Evolutionary conservation across 306 rosid species (phyloP).

Genomic region (Medicago lupulina): DNA sequence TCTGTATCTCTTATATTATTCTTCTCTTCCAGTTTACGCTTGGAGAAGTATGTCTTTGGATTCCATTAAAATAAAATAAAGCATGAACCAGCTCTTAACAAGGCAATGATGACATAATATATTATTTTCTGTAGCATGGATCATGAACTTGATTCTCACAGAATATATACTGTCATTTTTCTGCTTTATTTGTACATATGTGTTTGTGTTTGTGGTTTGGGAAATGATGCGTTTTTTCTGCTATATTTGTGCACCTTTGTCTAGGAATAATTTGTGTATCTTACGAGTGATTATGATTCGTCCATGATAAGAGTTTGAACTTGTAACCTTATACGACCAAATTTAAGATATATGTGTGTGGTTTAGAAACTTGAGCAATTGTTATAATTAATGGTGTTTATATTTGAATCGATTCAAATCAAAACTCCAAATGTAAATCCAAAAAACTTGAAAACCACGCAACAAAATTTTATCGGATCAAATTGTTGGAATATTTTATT

Average conservation of each 20-base stretch:
- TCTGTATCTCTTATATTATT: conserved; percentile 40
- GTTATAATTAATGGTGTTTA: too few species aligned
- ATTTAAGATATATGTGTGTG: too few species aligned
- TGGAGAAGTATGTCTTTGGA: conserved; percentile 37
- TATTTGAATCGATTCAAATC: too few species aligned
- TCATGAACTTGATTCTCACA: neutral
- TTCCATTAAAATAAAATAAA: conserved; percentile 38
- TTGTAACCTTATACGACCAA: too few species aligned
- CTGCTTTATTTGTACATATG: conserved; percentile 11
- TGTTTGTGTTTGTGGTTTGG: neutral
- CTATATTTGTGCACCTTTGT: neutral
- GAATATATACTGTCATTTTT: neutral
- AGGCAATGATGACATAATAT: conserved; percentile 32
- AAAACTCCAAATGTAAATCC: too few species aligned
- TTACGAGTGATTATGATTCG: neutral
- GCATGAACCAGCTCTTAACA: conserved; percentile 31
- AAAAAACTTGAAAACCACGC: too few species aligned
- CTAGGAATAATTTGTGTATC: neutral
- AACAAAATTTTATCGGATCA: too few species aligned
- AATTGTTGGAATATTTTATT: too few species aligned
- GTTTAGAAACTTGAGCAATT: too few species aligned
- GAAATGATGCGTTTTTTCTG: neutral
- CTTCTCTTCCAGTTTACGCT: conserved; percentile 58
- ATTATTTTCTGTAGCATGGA: neutral
- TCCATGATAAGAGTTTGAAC: too few species aligned